phyloP scores from a whole-genome alignment of 345 rosid species.

The Trapa bicornis region DNA sequence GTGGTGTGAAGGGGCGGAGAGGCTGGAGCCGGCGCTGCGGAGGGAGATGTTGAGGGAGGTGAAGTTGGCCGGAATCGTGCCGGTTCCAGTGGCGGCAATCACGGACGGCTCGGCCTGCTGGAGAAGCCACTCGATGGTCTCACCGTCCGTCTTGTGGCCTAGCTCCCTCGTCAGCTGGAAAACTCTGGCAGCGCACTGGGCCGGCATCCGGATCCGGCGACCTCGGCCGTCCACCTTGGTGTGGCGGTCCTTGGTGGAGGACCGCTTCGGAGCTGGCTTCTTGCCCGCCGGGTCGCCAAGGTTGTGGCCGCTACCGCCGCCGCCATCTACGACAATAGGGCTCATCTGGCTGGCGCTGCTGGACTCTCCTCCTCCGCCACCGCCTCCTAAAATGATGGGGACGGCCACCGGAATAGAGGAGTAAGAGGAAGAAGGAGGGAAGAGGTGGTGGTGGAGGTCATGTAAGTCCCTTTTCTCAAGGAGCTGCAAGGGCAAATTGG shows the following conservation, averaged over 20 bases:
- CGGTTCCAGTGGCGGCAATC: constrained; percentile 87
- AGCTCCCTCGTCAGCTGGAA: constrained; percentile 88
- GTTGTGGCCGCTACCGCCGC: too few species aligned
- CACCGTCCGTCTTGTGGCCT: constrained; percentile 84
- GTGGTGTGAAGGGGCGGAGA: constrained; percentile 48
- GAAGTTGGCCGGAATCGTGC: constrained; percentile 85
- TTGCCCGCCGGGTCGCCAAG: constrained; percentile 14
- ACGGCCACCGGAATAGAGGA: constrained; percentile 12
- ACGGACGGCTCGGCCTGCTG: constrained; percentile 92
- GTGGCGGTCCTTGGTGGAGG: constrained; percentile 78
- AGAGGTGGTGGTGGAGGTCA: constrained; percentile 14
- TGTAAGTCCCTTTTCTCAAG: constrained; percentile 33
- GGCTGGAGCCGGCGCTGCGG: constrained; percentile 66
- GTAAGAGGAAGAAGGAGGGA: constrained; percentile 10
- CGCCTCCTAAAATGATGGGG: background rate
- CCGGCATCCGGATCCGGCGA: constrained; percentile 94
- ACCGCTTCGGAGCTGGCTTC: constrained; percentile 57
- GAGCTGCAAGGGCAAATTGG: constrained; percentile 71
- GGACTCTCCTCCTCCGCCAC: background rate
- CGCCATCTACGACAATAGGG: background rate
- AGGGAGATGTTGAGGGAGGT: constrained; percentile 84
- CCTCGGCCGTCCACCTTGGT: constrained; percentile 94
- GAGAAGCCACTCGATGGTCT: constrained; percentile 83
- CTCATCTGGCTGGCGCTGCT: constrained; percentile 1
- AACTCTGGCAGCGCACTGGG: constrained; percentile 84